These are phyloP conservation scores for Bocquillonia castaneifolia DNA, from an alignment of 441 rosid species.

Conservation along the genomic window DNA sequence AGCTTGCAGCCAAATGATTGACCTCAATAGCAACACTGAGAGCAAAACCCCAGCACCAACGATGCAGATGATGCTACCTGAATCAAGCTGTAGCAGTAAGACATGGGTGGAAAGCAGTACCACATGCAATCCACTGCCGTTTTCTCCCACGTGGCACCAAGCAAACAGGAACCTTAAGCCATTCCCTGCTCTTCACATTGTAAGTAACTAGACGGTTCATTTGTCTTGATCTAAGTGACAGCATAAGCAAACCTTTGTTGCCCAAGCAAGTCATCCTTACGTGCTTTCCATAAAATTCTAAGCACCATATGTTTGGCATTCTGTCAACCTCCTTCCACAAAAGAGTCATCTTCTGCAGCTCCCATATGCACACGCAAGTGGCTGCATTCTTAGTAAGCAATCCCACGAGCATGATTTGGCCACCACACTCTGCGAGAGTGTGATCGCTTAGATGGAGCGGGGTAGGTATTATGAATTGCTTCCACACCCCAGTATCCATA, in stretches of 20 bases:
- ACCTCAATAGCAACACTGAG: neutral
- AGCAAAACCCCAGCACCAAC: neutral
- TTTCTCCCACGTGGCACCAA: conserved; percentile 64
- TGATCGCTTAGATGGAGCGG: conserved; percentile 73
- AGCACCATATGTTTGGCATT: conserved; percentile 99
- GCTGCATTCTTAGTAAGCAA: conserved; percentile 86
- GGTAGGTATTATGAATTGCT: conserved; percentile 64
- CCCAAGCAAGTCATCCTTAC: conserved; percentile 95
- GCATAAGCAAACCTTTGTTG: conserved; percentile 87
- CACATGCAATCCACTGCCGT: conserved; percentile 88
- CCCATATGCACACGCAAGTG: conserved; percentile 94
- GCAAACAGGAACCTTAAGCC: conserved; percentile 84
- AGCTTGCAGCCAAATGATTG: conserved; percentile 18
- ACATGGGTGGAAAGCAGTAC: conserved; percentile 84
- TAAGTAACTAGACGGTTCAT: conserved; percentile 83
- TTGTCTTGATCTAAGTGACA: conserved; percentile 81
- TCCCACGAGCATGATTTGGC: conserved; percentile 85
- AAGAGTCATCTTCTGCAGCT: conserved; percentile 95
- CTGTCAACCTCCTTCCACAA: conserved; percentile 99
- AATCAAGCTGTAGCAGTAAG: conserved; percentile 60
- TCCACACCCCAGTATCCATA: conserved; percentile 66
- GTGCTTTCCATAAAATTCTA: conserved; percentile 99
- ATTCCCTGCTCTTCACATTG: conserved; percentile 61
- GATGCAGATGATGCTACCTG: conserved; percentile 23
- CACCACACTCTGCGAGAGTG: conserved; percentile 76